A percentile compares a stretch with the other conserved stretches of the same genome.
These are phyloP conservation scores for Tricharina praecox DNA, from an alignment of 495 filamentous ascomycete species.

Conservation along the genomic window DNA sequence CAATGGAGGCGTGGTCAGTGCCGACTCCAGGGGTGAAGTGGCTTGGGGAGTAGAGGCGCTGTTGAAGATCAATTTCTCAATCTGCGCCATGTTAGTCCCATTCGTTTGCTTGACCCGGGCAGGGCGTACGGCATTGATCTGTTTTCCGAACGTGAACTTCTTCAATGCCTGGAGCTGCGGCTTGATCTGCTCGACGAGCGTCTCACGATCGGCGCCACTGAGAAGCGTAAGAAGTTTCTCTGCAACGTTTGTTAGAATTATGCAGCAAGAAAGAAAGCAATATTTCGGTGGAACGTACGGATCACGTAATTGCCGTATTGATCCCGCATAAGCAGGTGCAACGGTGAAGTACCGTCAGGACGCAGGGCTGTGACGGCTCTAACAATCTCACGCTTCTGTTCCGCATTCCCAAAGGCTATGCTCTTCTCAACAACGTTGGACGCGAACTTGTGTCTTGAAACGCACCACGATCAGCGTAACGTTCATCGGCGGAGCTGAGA, in stretches of 20 bases:
- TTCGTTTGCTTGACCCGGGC: neutral
- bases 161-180: constrained; percentile 57
- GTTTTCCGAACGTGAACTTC: constrained; percentile 58
- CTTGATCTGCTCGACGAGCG: constrained; percentile 54
- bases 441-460: constrained; percentile 63
- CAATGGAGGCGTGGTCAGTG: constrained; percentile 32
- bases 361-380: constrained; percentile 41
- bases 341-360: constrained; percentile 46
- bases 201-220: constrained; percentile 43
- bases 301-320: constrained; percentile 94
- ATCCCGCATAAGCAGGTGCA: constrained; percentile 70
- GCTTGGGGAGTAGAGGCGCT: constrained; percentile 25
- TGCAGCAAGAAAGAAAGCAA: too few species aligned
- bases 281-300: constrained; percentile 72
- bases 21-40: constrained; percentile 27
- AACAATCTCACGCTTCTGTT: constrained; percentile 57
- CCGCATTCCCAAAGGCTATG: constrained; percentile 52
- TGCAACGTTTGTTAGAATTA: too few species aligned
- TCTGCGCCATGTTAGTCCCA: constrained; percentile 12
- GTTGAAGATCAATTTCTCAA: constrained; percentile 27
- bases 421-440: constrained; percentile 97
- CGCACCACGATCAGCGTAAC: constrained; percentile 1
- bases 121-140: constrained; percentile 35
- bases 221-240: constrained; percentile 66
- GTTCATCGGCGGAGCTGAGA: too few species aligned